A percentile compares a stretch with the other conserved stretches of the same genome.
These are phyloP conservation scores for Amorphotheca resinae DNA, from an alignment of 495 filamentous ascomycete genomes.

Conservation along the genomic window DNA sequence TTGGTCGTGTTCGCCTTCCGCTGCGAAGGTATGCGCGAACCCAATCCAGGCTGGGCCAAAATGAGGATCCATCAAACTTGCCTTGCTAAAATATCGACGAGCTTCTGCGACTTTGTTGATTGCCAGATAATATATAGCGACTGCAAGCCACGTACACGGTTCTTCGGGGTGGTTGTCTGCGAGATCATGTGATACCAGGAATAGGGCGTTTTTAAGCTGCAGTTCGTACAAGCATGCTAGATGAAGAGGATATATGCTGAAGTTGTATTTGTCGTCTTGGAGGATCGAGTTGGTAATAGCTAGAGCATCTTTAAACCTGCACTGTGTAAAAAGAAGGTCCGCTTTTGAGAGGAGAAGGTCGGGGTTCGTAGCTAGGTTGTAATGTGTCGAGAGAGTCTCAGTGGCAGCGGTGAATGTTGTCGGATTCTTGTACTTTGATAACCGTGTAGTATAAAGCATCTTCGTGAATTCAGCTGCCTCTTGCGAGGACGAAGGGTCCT, in stretches of 20 bases:
- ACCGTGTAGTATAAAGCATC: constrained; percentile 91
- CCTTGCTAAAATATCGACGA: constrained; percentile 90
- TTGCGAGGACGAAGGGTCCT: constrained; percentile 50
- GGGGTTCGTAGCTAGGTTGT: constrained; percentile 75
- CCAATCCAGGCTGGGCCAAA: constrained; percentile 98
- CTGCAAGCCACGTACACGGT: constrained; percentile 81
- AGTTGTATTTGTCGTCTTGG: constrained; percentile 72
- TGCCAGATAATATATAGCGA: constrained; percentile 88
- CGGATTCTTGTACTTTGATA: constrained; percentile 93
- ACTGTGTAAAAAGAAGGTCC: constrained; percentile 88
- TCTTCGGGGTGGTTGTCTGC: constrained; percentile 87
- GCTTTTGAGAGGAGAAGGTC: constrained; percentile 89
- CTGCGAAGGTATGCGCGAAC: constrained; percentile 98
- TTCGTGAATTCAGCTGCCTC: constrained; percentile 87
- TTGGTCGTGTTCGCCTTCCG: constrained; percentile 98
- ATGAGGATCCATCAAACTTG: constrained; percentile 92
- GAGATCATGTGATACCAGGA: constrained; percentile 87
- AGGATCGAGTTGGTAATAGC: constrained; percentile 74
- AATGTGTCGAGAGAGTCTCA: constrained; percentile 84
- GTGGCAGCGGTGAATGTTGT: constrained; percentile 71
- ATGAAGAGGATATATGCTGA: constrained; percentile 78
- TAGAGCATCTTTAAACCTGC: constrained; percentile 78
- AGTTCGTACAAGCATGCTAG: constrained; percentile 88
- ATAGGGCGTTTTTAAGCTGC: constrained; percentile 71
- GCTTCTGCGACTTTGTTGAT: constrained; percentile 87